A percentile compares a stretch with the other conserved stretches of the same genome.
Conservation (phyloP, 2,329 filamentous ascomycete species). For the Eurotiales sp. region DNA sequence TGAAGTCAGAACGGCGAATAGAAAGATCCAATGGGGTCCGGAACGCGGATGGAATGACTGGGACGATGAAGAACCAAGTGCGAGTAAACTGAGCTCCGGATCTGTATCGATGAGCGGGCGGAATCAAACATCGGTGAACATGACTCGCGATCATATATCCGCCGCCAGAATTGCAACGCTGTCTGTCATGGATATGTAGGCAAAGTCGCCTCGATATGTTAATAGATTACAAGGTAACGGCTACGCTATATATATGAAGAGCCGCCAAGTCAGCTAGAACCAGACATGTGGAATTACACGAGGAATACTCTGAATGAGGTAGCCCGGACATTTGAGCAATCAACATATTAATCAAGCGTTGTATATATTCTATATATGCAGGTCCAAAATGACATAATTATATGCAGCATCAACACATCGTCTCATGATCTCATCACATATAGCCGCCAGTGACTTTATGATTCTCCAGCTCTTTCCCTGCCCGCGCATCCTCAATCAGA, state of each 20-base stretch:
- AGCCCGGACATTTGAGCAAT: background rate
- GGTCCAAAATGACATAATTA: background rate
- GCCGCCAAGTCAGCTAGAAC: no score
- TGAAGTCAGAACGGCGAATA: slow-evolving; percentile 31
- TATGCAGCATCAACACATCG: background rate
- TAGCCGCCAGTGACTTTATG: slow-evolving; percentile 18
- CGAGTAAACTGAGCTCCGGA: background rate
- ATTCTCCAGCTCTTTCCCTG: slow-evolving; percentile 17
- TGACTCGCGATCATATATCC: background rate
- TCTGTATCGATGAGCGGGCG: background rate
- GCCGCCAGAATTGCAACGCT: background rate
- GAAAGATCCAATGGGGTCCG: slow-evolving; percentile 38
- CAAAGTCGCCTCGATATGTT: no score
- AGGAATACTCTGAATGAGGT: no score
- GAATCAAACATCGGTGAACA: background rate
- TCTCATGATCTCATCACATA: slow-evolving; percentile 14
- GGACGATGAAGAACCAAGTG: slow-evolving; percentile 19
- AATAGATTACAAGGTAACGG: no score
- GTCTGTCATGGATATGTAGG: background rate
- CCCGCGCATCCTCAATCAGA: slow-evolving; percentile 22
- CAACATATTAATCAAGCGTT: background rate
- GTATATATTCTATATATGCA: background rate
- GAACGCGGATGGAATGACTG: slow-evolving; percentile 36
- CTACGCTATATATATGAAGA: no score
- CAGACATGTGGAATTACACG: no score